Conservation (phyloP, 768 basidiomycete species). For the Tulasnella sp. region DNA sequence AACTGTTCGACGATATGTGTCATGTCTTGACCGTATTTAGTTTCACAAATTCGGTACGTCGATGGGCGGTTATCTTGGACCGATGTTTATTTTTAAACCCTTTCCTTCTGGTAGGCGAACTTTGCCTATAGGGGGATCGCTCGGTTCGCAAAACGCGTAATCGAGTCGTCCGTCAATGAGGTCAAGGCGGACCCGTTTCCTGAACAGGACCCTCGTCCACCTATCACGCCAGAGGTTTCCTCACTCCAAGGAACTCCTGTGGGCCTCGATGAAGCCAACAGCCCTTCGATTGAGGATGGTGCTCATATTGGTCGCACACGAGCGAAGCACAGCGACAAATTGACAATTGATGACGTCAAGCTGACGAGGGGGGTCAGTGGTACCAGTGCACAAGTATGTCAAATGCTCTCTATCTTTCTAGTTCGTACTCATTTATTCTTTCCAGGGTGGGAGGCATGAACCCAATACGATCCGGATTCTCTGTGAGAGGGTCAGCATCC, state of each 20-base stretch:
- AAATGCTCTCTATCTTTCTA: background rate
- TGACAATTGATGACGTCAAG: background rate
- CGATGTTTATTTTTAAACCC: background rate
- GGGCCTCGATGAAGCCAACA: conserved; percentile 1
- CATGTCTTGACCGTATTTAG: conserved; percentile 67
- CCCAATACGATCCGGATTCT: conserved; percentile 1
- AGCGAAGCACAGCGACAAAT: background rate
- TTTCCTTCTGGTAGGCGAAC: background rate
- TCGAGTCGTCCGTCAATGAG: conserved; percentile 1
- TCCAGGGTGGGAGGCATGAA: background rate
- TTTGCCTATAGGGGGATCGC: conserved; percentile 8
- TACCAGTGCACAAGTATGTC: background rate
- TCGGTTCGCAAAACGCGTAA: conserved; percentile 12
- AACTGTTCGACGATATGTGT: conserved; percentile 79
- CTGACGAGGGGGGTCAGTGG: background rate
- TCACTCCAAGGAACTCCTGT: background rate
- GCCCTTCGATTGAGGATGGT: background rate
- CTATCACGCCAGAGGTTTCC: background rate
- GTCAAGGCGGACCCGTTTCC: conserved; percentile 8
- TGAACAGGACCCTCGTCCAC: background rate
- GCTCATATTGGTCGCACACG: conserved; percentile 3
- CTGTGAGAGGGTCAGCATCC: conserved; percentile 10
- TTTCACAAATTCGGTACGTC: conserved; percentile 38
- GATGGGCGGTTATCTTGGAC: background rate
- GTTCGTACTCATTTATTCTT: background rate